Conservation (phyloP, 345 rosid species). For the Angophora floribunda region DNA sequence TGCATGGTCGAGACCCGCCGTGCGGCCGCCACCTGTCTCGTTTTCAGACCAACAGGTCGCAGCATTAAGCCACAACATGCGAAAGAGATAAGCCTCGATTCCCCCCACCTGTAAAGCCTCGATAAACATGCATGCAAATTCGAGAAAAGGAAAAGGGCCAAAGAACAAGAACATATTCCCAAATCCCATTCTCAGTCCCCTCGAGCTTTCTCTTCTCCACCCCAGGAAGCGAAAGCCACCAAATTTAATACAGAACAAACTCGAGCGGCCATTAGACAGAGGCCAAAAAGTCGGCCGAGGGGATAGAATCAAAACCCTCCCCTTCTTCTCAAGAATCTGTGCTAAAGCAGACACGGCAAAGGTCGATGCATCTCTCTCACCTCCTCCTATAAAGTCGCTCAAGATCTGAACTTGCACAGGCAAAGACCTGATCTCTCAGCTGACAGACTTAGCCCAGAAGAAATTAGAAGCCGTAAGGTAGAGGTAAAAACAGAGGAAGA, state of each 20-base stretch:
- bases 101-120: background rate
- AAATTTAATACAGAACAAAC: background rate
- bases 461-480: background rate
- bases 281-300: conserved; percentile 3
- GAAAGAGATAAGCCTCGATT: background rate
- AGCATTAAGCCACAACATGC: background rate
- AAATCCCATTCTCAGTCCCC: background rate
- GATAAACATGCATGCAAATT: background rate
- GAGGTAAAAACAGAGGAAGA: background rate
- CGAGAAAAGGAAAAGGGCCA: background rate
- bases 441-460: background rate
- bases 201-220: background rate
- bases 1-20: background rate
- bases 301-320: conserved; percentile 9
- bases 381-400: background rate
- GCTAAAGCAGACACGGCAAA: conserved; percentile 18
- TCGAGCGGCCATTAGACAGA: background rate
- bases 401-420: background rate
- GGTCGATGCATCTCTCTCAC: background rate
- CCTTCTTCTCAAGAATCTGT: conserved; percentile 14
- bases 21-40: background rate
- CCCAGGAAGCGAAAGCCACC: background rate
- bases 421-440: background rate
- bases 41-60: background rate
- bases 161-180: background rate